phyloP scores from a whole-genome alignment of 1,139 yeast genomes.

The Candida glucosophila region DNA sequence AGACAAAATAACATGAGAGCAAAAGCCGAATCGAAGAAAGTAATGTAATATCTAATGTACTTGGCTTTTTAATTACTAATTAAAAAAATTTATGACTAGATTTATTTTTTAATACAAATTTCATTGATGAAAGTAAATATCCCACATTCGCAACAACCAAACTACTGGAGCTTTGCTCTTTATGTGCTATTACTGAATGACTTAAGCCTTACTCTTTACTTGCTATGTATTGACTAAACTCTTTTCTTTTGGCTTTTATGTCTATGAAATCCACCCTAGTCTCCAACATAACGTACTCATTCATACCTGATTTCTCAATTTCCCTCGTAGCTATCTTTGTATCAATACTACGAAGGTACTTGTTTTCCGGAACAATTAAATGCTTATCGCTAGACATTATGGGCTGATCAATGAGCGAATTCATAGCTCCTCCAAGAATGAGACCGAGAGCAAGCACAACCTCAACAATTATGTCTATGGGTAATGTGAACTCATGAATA shows the following conservation, averaged over 20 bases:
- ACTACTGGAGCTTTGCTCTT: too few relatives aligned
- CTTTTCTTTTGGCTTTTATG: conserved; percentile 28
- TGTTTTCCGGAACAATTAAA: conserved; percentile 11
- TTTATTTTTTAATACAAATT: too few relatives aligned
- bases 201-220: too few relatives aligned
- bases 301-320: conserved; percentile 35
- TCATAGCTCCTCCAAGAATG: conserved; percentile 27
- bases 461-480: conserved; percentile 35
- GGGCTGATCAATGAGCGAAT: conserved; percentile 15
- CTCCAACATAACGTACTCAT: conserved; percentile 34
- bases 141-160: too few relatives aligned
- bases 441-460: conserved; percentile 30
- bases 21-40: conserved; percentile 15
- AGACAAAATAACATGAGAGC: conserved; percentile 52
- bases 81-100: too few relatives aligned
- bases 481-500: too few relatives aligned
- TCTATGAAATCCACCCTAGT: conserved; percentile 39
- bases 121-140: too few relatives aligned
- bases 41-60: background rate
- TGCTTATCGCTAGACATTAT: conserved; percentile 15
- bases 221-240: conserved; percentile 31
- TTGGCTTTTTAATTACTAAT: too few relatives aligned
- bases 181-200: too few relatives aligned
- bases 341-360: conserved; percentile 35
- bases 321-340: conserved; percentile 39